Base-by-base conservation (phyloP, 805 yeast species). In the Pichia scutulata region DNA sequence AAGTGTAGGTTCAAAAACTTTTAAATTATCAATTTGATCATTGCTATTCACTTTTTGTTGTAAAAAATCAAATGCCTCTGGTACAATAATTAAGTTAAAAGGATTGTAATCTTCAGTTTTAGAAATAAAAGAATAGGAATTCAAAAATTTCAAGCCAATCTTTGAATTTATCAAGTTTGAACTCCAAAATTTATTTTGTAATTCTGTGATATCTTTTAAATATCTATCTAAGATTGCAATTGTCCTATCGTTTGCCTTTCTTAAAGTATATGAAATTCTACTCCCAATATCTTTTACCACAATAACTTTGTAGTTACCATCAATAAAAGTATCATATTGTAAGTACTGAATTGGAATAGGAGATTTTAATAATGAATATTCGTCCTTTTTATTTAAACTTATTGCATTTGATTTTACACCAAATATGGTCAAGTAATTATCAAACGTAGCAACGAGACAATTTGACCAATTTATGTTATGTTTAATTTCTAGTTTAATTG, bases 361-460 rank as follows among this genome's bases (percentile, higher is more conserved):
- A 1, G 57, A 54, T 28, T 52, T 59, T 36, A 52, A 53, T 42
- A 66, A 45, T 1, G 59, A 36, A 26, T 54, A 63, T 10, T 52
- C 51, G n/a, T 57, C 52, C 13, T 54, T 59, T 23, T 51, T 53
- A n/a, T 53, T 59, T 16, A 46, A 26, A 21, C 36, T 36, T 18
- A 52, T 36, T 8, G 52, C 18, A 41, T 44, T 54, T 19, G 56
- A 52, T 37, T 55, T 60, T 2, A 55, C 36, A 14, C 43, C 42
- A 37, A 65, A 47, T 5, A 62, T 60, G 10, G 63, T 54, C 24
- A 66, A 43, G 48, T 61, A 65, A 43, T 64, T 64, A 53, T 66
- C 70, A 56, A 75, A 69, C 24, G 73, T 70, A 47, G 70, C 71
- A 36, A 77, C 61, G 22, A 70, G 60, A 25, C 75, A 67, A 50